A percentile compares a stretch with the other conserved stretches of the same genome.
Conservation (phyloP, 305 asterid genomes). For the Euphrasia arctica region DNA sequence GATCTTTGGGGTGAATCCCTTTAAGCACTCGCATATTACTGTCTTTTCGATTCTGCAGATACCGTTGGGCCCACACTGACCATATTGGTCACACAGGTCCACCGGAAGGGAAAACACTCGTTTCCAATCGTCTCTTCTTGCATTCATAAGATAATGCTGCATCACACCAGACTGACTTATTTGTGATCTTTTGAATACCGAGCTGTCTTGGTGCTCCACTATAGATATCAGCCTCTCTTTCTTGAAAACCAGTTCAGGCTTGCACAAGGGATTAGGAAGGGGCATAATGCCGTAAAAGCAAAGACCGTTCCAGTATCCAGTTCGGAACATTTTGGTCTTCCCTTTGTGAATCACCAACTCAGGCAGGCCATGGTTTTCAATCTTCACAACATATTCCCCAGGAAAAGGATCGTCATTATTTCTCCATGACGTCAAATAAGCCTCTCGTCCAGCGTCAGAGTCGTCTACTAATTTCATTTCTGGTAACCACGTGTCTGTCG, state of each 20-base stretch:
- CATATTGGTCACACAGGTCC: constrained; percentile 36
- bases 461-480: constrained; percentile 27
- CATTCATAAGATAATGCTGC: constrained; percentile 21
- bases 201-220: neutral
- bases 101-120: neutral
- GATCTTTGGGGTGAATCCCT: constrained; percentile 32
- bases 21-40: constrained; percentile 34
- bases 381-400: constrained; percentile 26
- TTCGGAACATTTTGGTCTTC: constrained; percentile 8
- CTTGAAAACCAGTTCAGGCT: neutral
- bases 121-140: constrained; percentile 29
- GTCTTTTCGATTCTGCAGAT: constrained; percentile 30
- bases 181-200: constrained; percentile 17
- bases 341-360: constrained; percentile 13
- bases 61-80: constrained; percentile 37
- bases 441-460: constrained; percentile 20
- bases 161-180: constrained; percentile 27
- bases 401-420: constrained; percentile 35
- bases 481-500: constrained; percentile 30
- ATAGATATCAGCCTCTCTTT: constrained; percentile 19
- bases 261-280: neutral
- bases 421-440: constrained; percentile 35
- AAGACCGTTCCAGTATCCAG: constrained; percentile 29
- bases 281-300: constrained; percentile 3
- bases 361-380: constrained; percentile 27